Percentiles rank a stretch among this genome's conserved stretches.
Conservation (phyloP, 805 yeast genomes). For the Kazachstania viticola region DNA sequence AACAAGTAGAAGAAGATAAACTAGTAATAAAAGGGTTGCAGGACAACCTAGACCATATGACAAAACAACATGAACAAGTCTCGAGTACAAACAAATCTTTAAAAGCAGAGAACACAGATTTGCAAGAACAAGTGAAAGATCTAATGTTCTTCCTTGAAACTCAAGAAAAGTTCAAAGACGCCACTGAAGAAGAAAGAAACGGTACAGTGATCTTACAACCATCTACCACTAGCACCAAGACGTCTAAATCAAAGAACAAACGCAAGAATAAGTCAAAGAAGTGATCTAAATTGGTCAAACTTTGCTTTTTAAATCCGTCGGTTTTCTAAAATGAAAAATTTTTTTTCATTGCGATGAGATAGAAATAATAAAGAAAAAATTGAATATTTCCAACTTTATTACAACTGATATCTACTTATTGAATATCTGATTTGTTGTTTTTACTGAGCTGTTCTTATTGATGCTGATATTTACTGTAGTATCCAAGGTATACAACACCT, state of each 20-base stretch:
- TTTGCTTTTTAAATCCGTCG: too few species aligned
- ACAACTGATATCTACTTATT: too few species aligned
- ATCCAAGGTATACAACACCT: too few species aligned
- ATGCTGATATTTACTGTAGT: too few species aligned
- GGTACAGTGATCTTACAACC: constrained; percentile 46
- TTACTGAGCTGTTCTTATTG: too few species aligned
- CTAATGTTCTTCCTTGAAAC: constrained; percentile 71
- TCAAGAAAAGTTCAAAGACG: constrained; percentile 59
- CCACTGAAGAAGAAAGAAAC: constrained; percentile 59
- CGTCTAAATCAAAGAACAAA: constrained; percentile 5
- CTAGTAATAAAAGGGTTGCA: constrained; percentile 37
- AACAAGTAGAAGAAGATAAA: constrained; percentile 20
- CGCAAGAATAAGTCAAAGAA: constrained; percentile 13
- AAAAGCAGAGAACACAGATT: constrained; percentile 33
- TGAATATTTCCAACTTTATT: too few species aligned
- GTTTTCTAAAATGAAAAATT: too few species aligned
- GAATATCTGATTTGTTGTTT: too few species aligned
- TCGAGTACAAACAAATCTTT: constrained; percentile 25
- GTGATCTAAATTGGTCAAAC: constrained; percentile 1
- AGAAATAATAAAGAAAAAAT: too few species aligned
- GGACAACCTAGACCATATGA: constrained; percentile 31
- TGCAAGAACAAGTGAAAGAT: constrained; percentile 58
- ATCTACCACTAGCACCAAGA: constrained; percentile 1
- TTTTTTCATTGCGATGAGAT: too few species aligned
- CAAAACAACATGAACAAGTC: constrained; percentile 30